Evolutionary conservation across 805 yeast genomes (phyloP).

Genomic region (Blastobotrys peoriensis): DNA sequence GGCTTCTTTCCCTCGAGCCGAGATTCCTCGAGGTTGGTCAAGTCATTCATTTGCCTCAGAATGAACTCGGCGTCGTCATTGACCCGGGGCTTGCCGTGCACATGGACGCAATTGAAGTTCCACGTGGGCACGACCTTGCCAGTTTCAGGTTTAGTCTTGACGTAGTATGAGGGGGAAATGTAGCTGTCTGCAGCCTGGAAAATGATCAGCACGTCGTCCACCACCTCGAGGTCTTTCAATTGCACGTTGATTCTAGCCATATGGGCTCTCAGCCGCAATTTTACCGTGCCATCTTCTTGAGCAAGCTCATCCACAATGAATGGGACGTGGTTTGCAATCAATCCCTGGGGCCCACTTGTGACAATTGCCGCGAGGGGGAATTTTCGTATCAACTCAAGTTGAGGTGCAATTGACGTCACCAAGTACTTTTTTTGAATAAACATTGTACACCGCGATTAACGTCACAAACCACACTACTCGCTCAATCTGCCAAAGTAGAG

Average conservation of each 20-base stretch:
- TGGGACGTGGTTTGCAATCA: conserved; percentile 53
- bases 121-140: conserved; percentile 67
- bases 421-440: neutral
- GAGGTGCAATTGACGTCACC: conserved; percentile 6
- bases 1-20: conserved; percentile 20
- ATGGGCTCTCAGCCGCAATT: conserved; percentile 42
- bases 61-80: conserved; percentile 44
- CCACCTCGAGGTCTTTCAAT: conserved; percentile 25
- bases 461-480: too few relatives aligned
- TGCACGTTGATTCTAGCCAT: conserved; percentile 50
- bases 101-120: conserved; percentile 56
- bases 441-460: too few relatives aligned
- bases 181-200: conserved; percentile 48
- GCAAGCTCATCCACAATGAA: conserved; percentile 38
- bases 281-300: conserved; percentile 29
- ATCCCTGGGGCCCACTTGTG: conserved; percentile 31
- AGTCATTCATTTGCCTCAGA: conserved; percentile 36
- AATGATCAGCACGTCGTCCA: conserved; percentile 41
- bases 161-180: conserved; percentile 55
- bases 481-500: too few relatives aligned
- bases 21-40: conserved; percentile 45
- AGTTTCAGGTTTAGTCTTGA: conserved; percentile 44
- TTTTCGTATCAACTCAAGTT: conserved; percentile 34
- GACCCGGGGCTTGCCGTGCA: conserved; percentile 44
- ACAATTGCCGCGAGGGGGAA: conserved; percentile 49